Base-by-base conservation (phyloP, 2,329 filamentous ascomycete species). In the Paecilomyces dactylethromorphus region DNA sequence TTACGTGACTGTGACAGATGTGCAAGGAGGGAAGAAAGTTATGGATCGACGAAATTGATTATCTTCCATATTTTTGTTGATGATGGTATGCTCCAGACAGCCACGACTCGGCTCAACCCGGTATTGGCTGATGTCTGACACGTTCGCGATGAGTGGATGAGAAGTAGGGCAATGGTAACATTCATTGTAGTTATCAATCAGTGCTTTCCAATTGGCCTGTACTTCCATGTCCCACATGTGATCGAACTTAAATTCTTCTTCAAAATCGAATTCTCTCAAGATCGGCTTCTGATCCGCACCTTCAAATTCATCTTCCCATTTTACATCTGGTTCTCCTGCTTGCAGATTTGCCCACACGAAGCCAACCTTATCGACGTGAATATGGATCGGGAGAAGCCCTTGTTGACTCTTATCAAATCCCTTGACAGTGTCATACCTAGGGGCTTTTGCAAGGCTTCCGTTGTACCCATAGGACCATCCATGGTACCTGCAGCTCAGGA, bases 161-260 rank as follows among this genome's bases (percentile, higher is more conserved):
- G 63, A 63, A 22, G 66, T 66, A 3, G 66, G 60, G 49, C 67
- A 67, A 55, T 69, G 67, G 29, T 72, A 71, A 62, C 70, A 72
- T 61, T 72, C 84, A 68, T 87, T 87, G 76, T 85, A 87, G 74
- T 87, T 86, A 67, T 87, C 84, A 13, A 80, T 79, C 32, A 84
- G 69, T 24, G 82, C 80, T 73, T 86, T 86, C 83, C 83, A 86
- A 73, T 85, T 85, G 67, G 80, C 83, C 32, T 79, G 76, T 0
- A 79, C 80, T 54, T 83, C 78, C 78, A 84, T 80, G 63, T 83
- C 78, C 81, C 82, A 85, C 32, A 71, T 70, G 66, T 85, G 82
- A 63, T 85, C 82, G 62, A 84, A 86, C 15, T 71, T 66, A 67
- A 84, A 87, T 55, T 84, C 74, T 0, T 79, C 76, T 62, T 80